Conservation (phyloP, 2,329 filamentous ascomycete genomes). For the Davidsoniella australis region DNA sequence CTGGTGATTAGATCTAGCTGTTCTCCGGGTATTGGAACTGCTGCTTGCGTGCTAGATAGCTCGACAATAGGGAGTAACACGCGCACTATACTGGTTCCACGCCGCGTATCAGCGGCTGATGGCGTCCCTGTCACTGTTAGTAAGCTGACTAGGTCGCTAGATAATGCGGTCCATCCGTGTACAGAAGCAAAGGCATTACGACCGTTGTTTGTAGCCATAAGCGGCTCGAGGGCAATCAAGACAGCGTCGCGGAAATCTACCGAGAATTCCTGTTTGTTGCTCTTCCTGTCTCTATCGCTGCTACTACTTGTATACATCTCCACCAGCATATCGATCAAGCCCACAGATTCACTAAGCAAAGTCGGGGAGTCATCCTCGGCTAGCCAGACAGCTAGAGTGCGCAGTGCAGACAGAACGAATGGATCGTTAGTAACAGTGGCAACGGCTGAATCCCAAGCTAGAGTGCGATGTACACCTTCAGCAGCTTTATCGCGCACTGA, state of each 20-base stretch:
- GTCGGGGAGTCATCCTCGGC: slow-evolving; percentile 47
- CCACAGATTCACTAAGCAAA: slow-evolving; percentile 37
- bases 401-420: slow-evolving; percentile 39
- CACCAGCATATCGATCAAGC: slow-evolving; percentile 45
- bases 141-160: slow-evolving; percentile 27
- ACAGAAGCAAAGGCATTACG: slow-evolving; percentile 24
- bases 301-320: slow-evolving; percentile 34
- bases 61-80: slow-evolving; percentile 37
- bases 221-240: slow-evolving; percentile 41
- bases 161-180: slow-evolving; percentile 34
- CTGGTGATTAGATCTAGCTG: slow-evolving; percentile 40
- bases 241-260: slow-evolving; percentile 40
- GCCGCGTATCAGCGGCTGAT: slow-evolving; percentile 21
- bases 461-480: slow-evolving; percentile 28
- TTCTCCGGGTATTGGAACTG: slow-evolving; percentile 27
- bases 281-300: slow-evolving; percentile 7
- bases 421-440: slow-evolving; percentile 34
- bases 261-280: slow-evolving; percentile 9
- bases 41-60: slow-evolving; percentile 18
- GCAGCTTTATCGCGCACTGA: slow-evolving; percentile 30
- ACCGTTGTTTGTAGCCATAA: slow-evolving; percentile 32
- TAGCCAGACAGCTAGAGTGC: slow-evolving; percentile 47
- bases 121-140: slow-evolving; percentile 10
- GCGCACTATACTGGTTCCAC: slow-evolving; percentile 39
- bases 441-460: slow-evolving; percentile 42